Percentiles rank a stretch among this genome's conserved stretches.
Evolutionary conservation across 371 early-diverging fungal species (phyloP).

Genomic region (Funneliformis caledonium): DNA sequence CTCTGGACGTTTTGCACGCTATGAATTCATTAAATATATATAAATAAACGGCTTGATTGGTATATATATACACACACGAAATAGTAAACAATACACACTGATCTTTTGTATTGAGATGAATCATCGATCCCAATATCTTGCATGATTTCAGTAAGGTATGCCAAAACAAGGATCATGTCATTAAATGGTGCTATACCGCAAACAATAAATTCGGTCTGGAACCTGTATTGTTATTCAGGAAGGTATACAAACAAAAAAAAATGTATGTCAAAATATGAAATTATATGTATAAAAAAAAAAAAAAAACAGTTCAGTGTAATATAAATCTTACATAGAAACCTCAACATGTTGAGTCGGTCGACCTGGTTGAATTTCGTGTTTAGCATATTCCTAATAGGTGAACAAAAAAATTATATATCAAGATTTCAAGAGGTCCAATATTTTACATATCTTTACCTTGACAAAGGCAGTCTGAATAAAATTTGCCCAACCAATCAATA

Average conservation of each 20-base stretch:
- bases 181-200: conserved; percentile 87
- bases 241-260: neutral
- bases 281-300: conserved; percentile 39
- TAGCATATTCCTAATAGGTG: conserved; percentile 52
- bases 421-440: neutral
- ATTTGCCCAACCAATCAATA: conserved; percentile 95
- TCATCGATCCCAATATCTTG: conserved; percentile 43
- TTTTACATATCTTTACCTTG: conserved; percentile 53
- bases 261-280: neutral
- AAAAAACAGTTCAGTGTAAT: neutral
- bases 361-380: conserved; percentile 51
- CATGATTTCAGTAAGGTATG: conserved; percentile 59
- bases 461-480: conserved; percentile 83
- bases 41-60: neutral
- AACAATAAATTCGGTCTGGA: conserved; percentile 87
- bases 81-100: neutral
- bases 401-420: neutral
- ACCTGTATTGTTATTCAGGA: conserved; percentile 42
- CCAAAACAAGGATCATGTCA: conserved; percentile 75
- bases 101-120: conserved; percentile 36
- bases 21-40: neutral
- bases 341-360: conserved; percentile 44
- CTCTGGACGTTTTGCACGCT: conserved; percentile 79
- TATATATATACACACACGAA: neutral
- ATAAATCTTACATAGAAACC: conserved; percentile 1